Percentiles rank a stretch among this genome's conserved stretches.
These are phyloP conservation scores for Fusarium gaditjirri DNA, from an alignment of 2,329 filamentous ascomycete species.

Conservation along the genomic window DNA sequence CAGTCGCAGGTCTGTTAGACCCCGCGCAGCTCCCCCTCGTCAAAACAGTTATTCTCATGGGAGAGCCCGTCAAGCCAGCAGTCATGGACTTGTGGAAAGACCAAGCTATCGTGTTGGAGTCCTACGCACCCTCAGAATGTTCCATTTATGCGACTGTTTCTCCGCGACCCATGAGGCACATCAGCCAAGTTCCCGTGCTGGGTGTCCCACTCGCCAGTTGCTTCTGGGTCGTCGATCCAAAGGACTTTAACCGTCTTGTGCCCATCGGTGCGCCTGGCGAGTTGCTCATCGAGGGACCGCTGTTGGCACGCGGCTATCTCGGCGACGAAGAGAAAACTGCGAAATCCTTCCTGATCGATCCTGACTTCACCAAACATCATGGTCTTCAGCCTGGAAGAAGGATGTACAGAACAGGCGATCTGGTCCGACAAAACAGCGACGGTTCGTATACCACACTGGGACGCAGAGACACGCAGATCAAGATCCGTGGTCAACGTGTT, in stretches of 20 bases:
- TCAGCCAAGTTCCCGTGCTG: not conserved
- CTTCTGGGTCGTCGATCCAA: slow-evolving; percentile 2
- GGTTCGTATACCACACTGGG: not conserved
- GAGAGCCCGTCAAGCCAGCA: slow-evolving; percentile 3
- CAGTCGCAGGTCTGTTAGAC: not conserved
- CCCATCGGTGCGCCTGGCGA: not conserved
- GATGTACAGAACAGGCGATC: slow-evolving; percentile 7
- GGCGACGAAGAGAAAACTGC: not conserved
- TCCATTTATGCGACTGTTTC: not conserved
- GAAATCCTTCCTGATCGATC: not conserved
- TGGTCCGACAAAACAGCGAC: not conserved
- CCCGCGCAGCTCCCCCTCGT: not conserved
- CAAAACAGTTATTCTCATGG: not conserved
- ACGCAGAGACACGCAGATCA: not conserved
- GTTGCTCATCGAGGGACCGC: not conserved
- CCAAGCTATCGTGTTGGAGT: not conserved
- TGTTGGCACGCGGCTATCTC: not conserved
- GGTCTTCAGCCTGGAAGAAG: not conserved
- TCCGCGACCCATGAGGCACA: not conserved
- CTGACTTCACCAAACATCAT: not conserved
- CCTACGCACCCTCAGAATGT: not conserved
- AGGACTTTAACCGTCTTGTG: not conserved
- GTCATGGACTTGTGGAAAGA: slow-evolving; percentile 7
- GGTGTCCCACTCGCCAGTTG: not conserved
- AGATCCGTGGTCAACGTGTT: not conserved